Percentiles rank a stretch among this genome's conserved stretches.
These are phyloP conservation scores for Calonectria ilicicola DNA, from an alignment of 2,329 filamentous ascomycete species.

Conservation along the genomic window DNA sequence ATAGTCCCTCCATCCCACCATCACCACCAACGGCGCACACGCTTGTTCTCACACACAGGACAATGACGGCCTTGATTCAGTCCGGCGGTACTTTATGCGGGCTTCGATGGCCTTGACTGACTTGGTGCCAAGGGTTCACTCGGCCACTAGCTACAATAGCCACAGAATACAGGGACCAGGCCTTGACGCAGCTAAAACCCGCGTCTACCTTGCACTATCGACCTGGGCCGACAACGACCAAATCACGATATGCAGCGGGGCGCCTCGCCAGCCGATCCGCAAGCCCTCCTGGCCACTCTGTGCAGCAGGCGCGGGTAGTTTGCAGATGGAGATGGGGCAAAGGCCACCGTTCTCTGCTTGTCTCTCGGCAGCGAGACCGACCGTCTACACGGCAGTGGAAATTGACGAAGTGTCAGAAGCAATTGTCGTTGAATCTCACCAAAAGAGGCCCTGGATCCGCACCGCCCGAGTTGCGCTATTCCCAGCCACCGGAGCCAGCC, in stretches of 20 bases:
- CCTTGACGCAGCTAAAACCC: slow-evolving; percentile 32
- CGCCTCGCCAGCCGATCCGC: slow-evolving; percentile 42
- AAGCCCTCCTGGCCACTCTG: slow-evolving; percentile 33
- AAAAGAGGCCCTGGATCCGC: slow-evolving; percentile 17
- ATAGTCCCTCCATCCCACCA: slow-evolving; percentile 2
- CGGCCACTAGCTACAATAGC: slow-evolving; percentile 9
- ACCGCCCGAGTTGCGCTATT: slow-evolving; percentile 33
- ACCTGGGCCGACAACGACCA: slow-evolving; percentile 16
- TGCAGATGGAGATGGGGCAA: slow-evolving; percentile 34
- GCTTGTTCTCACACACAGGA: slow-evolving; percentile 8
- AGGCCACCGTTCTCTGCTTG: slow-evolving; percentile 27
- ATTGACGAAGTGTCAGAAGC: slow-evolving; percentile 7
- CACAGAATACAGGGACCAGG: slow-evolving; percentile 34
- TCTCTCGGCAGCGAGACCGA: slow-evolving; percentile 11
- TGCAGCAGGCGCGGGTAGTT: slow-evolving; percentile 40
- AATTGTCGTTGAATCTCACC: slow-evolving; percentile 12
- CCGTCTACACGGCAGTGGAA: not conserved
- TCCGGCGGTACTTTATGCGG: slow-evolving; percentile 7
- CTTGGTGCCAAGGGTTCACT: slow-evolving; percentile 17
- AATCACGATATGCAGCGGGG: slow-evolving; percentile 43
- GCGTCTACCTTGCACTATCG: slow-evolving; percentile 25
- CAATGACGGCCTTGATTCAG: slow-evolving; percentile 11
- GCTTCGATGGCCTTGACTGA: slow-evolving; percentile 14
- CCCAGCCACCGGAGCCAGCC: slow-evolving; percentile 21
- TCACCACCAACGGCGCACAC: slow-evolving; percentile 6